phyloP scores from a whole-genome alignment of 805 yeast genomes.

The Hanseniaspora nectarophila region DNA sequence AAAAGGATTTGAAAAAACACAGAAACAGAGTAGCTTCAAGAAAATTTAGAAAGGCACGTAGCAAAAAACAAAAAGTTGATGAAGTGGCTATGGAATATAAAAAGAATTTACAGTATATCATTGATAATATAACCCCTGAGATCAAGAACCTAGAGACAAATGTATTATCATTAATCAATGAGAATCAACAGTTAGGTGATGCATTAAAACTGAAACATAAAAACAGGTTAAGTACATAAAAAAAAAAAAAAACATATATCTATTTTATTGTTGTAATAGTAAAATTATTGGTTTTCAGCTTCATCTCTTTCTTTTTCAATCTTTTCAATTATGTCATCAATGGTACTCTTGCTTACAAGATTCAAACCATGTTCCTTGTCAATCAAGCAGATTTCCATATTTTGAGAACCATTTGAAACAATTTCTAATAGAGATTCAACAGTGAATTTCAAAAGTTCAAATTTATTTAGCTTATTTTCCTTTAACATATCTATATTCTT shows the following conservation, averaged over 20 bases:
- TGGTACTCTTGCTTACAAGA: constrained; percentile 58
- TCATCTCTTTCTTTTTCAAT: constrained; percentile 78
- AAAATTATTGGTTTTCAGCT: constrained; percentile 58
- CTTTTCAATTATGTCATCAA: constrained; percentile 61
- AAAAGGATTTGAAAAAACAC: constrained; percentile 5
- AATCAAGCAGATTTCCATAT: constrained; percentile 84
- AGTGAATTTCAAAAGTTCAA: constrained; percentile 59
- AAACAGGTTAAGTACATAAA: constrained; percentile 5
- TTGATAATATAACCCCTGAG: background rate
- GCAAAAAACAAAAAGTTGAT: background rate
- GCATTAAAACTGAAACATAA: constrained; percentile 5
- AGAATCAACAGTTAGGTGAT: constrained; percentile 2
- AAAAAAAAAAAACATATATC: too few relatives aligned
- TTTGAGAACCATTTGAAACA: constrained; percentile 94
- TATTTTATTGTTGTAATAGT: constrained; percentile 34
- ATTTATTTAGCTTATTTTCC: constrained; percentile 35
- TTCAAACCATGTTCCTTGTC: constrained; percentile 39
- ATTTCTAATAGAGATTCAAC: constrained; percentile 84
- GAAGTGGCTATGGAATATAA: background rate
- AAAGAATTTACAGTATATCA: background rate
- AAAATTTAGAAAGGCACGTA: constrained; percentile 7
- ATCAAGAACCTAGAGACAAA: background rate
- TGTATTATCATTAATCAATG: background rate
- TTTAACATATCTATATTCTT: constrained; percentile 37
- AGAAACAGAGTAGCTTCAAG: constrained; percentile 12